Conservation (phyloP, 1,139 yeast genomes). For the Debaryomyces udenii region DNA sequence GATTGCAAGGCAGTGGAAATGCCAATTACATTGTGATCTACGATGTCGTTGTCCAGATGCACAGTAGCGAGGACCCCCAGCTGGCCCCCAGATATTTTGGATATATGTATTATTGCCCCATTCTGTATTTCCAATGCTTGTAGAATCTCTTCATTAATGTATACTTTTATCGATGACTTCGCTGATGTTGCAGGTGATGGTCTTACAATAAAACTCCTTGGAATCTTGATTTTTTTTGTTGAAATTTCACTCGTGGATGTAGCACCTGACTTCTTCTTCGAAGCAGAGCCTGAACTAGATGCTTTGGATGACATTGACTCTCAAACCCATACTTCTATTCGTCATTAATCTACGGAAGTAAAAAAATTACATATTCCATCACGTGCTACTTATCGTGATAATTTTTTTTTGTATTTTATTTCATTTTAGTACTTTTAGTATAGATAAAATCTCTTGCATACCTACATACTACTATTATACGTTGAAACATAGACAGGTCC, state of each 20-base stretch:
- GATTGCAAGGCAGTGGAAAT: conserved; percentile 53
- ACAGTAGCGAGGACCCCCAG: conserved; percentile 52
- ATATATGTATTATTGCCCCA: conserved; percentile 58
- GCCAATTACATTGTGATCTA: conserved; percentile 56
- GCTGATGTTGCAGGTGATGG: conserved; percentile 44
- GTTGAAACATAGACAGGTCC: too few species aligned
- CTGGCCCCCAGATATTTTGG: conserved; percentile 48
- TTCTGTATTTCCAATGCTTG: conserved; percentile 53
- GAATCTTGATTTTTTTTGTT: conserved; percentile 48
- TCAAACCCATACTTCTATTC: not conserved
- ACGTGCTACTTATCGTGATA: conserved; percentile 1
- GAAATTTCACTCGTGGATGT: conserved; percentile 22
- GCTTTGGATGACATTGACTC: conserved; percentile 35
- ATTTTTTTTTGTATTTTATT: not conserved
- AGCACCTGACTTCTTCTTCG: conserved; percentile 28
- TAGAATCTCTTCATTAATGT: conserved; percentile 54
- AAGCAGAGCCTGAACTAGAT: conserved; percentile 18
- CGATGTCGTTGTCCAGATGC: conserved; percentile 39
- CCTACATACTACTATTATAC: too few species aligned
- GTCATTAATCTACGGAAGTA: not conserved
- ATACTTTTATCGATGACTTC: conserved; percentile 44
- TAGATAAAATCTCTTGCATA: too few species aligned
- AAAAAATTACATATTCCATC: conserved; percentile 5
- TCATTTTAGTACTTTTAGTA: not conserved
- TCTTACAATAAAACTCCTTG: conserved; percentile 57